These are phyloP conservation scores for Sarocladium brachiariae DNA, from an alignment of 2,329 filamentous ascomycete species.

Conservation along the genomic window DNA sequence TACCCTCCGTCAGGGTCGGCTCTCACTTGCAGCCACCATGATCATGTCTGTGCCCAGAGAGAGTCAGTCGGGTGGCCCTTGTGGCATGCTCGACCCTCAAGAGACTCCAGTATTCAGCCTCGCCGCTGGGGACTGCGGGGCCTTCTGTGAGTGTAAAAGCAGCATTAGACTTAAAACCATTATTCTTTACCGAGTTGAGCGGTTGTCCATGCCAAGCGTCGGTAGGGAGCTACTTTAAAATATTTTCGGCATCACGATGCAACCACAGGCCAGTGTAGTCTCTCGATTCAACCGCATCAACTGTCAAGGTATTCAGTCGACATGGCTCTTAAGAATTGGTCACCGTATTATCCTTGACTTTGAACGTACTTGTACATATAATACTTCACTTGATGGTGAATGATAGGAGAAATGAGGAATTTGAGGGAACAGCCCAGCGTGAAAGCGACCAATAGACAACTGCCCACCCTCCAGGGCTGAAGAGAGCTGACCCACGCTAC, in stretches of 20 bases:
- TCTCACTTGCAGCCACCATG: neutral
- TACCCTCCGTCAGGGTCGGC: constrained; percentile 1
- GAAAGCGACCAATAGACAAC: neutral
- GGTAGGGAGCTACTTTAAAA: too few relatives aligned
- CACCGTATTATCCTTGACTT: too few relatives aligned
- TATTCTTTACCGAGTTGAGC: too few relatives aligned
- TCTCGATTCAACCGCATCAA: too few relatives aligned
- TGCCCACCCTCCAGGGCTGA: constrained; percentile 4
- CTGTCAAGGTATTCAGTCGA: too few relatives aligned
- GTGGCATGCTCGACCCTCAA: neutral
- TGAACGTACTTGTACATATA: too few relatives aligned
- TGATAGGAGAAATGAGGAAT: neutral
- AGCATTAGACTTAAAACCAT: neutral
- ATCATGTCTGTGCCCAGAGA: neutral
- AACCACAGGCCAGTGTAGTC: too few relatives aligned
- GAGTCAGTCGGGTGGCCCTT: neutral
- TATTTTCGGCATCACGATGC: too few relatives aligned
- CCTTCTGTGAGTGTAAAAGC: neutral
- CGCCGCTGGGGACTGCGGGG: neutral
- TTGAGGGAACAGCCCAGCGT: neutral
- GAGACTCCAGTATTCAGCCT: constrained; percentile 4
- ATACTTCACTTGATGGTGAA: neutral
- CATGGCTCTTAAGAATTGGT: too few relatives aligned
- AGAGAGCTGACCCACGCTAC: constrained; percentile 7
- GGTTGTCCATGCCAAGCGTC: too few relatives aligned